Evolutionary conservation across 208 protist species (phyloP).

Genomic region (Zelonia costaricensis): DNA sequence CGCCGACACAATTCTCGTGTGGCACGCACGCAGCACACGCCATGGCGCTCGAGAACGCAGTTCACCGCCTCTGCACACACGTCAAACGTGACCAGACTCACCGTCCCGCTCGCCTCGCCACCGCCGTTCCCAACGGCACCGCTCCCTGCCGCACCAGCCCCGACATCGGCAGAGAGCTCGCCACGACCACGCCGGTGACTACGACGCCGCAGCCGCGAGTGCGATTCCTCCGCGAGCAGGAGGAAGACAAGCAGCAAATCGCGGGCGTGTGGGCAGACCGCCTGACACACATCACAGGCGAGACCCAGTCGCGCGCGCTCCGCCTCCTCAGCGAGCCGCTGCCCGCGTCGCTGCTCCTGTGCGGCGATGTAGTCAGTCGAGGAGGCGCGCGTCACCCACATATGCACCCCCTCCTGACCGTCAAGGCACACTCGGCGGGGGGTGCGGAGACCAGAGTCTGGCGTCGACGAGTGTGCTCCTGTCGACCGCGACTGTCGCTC

Average conservation of each 20-base stretch:
- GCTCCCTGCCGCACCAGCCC: too few species aligned
- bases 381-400: not conserved
- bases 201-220: not conserved
- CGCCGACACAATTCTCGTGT: slow-evolving; percentile 34
- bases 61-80: slow-evolving; percentile 64
- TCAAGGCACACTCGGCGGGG: too few species aligned
- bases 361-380: slow-evolving; percentile 5
- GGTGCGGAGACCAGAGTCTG: too few species aligned
- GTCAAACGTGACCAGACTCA: slow-evolving; percentile 28
- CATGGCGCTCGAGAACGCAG: slow-evolving; percentile 52
- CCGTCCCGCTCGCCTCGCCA: not conserved
- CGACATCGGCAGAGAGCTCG: too few species aligned
- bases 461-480: too few species aligned
- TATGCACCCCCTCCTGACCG: not conserved
- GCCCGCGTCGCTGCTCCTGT: slow-evolving; percentile 13
- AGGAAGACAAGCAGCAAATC: slow-evolving; percentile 57
- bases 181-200: too few species aligned
- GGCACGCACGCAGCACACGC: slow-evolving; percentile 30
- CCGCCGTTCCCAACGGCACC: not conserved
- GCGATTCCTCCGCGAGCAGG: slow-evolving; percentile 35
- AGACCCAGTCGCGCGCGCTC: slow-evolving; percentile 30
- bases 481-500: too few species aligned
- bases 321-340: slow-evolving; percentile 20
- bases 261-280: slow-evolving; percentile 44
- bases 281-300: slow-evolving; percentile 44